A percentile compares a stretch with the other conserved stretches of the same genome.
Conservation (phyloP, 768 basidiomycete genomes). For the Russula earlei region DNA sequence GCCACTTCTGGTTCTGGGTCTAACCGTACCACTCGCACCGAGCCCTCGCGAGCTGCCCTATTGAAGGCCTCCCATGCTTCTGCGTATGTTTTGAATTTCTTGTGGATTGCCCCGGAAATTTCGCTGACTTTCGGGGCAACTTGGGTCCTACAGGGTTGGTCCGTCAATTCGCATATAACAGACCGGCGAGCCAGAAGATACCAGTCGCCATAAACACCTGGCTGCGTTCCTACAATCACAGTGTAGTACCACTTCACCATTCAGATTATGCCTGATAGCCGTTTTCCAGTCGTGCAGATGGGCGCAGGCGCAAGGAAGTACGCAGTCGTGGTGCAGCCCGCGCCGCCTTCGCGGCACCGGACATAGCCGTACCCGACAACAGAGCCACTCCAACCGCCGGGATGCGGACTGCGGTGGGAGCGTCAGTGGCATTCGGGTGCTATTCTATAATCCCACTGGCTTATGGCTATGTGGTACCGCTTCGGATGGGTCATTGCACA, state of each 20-base stretch:
- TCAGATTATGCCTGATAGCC: background rate
- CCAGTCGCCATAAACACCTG: slow-evolving; percentile 7
- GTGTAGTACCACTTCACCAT: slow-evolving; percentile 5
- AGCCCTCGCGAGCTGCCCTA: background rate
- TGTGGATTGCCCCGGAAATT: slow-evolving; percentile 4
- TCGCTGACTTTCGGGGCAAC: slow-evolving; percentile 1
- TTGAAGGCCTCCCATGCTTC: slow-evolving; percentile 5
- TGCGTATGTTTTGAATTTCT: slow-evolving; percentile 1
- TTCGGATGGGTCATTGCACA: background rate
- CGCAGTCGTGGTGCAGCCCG: background rate
- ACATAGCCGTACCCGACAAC: slow-evolving; percentile 3
- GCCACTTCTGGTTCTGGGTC: background rate
- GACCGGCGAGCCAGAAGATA: slow-evolving; percentile 8
- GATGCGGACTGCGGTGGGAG: too few relatives aligned
- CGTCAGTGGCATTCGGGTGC: background rate
- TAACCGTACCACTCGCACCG: background rate
- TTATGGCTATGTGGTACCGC: too few relatives aligned
- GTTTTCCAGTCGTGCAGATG: background rate
- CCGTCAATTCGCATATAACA: too few relatives aligned
- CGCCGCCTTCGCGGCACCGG: slow-evolving; percentile 6
- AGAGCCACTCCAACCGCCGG: too few relatives aligned
- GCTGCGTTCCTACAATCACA: slow-evolving; percentile 8
- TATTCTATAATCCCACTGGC: too few relatives aligned
- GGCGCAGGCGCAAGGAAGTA: background rate
- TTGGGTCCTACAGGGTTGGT: slow-evolving; percentile 6